A percentile compares a stretch with the other conserved stretches of the same genome.
These are phyloP conservation scores for Penicillium odoratum DNA, from an alignment of 495 filamentous ascomycete genomes.

Conservation along the genomic window DNA sequence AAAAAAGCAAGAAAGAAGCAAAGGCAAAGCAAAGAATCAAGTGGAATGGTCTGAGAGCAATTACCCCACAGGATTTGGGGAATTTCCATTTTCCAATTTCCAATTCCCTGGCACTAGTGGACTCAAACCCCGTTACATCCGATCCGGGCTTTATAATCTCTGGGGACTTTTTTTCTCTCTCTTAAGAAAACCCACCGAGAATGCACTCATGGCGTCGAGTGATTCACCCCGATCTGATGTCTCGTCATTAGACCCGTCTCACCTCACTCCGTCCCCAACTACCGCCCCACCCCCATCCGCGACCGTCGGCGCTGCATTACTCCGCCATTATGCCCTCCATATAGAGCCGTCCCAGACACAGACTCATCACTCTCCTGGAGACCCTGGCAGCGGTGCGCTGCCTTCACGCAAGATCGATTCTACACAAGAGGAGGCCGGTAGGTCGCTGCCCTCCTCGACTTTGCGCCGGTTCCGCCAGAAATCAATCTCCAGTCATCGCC, in stretches of 20 bases:
- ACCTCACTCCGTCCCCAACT: conserved; percentile 15
- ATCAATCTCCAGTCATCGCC: conserved; percentile 46
- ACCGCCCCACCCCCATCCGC: conserved; percentile 26
- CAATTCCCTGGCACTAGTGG: neutral
- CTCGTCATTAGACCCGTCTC: conserved; percentile 15
- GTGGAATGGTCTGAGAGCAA: neutral
- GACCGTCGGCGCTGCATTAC: conserved; percentile 38
- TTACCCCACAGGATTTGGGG: neutral
- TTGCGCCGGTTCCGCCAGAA: conserved; percentile 44
- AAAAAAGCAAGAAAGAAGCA: neutral
- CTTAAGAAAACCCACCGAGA: conserved; percentile 16
- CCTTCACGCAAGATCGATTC: conserved; percentile 25
- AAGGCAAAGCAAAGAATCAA: neutral
- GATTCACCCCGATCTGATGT: conserved; percentile 25
- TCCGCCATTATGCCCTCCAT: conserved; percentile 46
- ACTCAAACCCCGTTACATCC: conserved; percentile 31
- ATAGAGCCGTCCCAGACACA: conserved; percentile 42
- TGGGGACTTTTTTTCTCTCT: neutral
- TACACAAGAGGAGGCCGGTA: conserved; percentile 33
- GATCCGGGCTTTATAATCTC: conserved; percentile 14
- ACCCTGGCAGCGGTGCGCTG: conserved; percentile 13
- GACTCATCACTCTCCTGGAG: conserved; percentile 26
- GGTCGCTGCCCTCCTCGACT: conserved; percentile 32
- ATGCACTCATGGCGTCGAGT: conserved; percentile 27
- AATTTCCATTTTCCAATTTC: neutral